phyloP scores from a whole-genome alignment of 2,329 filamentous ascomycete species.

The Cercospora sp. region DNA sequence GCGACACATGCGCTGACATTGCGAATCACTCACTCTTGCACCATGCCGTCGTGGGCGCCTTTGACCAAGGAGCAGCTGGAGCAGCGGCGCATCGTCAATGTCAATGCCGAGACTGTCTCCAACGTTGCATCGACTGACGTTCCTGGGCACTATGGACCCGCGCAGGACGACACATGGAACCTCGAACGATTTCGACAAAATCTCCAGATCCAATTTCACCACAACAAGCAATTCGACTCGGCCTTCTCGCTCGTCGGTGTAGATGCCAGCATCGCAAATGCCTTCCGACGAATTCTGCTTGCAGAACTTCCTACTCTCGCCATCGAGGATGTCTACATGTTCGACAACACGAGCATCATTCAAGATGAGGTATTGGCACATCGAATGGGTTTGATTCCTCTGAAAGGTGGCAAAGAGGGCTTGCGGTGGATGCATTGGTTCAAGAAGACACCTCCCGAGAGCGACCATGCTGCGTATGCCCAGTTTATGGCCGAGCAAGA shows the following conservation, averaged over 20 bases:
- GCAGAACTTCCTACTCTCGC: slow-evolving; percentile 92
- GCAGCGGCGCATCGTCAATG: slow-evolving; percentile 75
- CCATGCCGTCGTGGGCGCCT: slow-evolving; percentile 38
- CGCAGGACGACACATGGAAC: slow-evolving; percentile 81
- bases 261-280: slow-evolving; percentile 92
- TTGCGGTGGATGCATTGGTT: slow-evolving; percentile 82
- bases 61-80: slow-evolving; percentile 58
- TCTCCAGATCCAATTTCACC: slow-evolving; percentile 78
- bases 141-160: slow-evolving; percentile 78
- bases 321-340: slow-evolving; percentile 88
- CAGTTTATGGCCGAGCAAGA: slow-evolving; percentile 44
- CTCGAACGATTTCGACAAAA: slow-evolving; percentile 70
- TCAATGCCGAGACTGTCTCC: slow-evolving; percentile 87
- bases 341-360: slow-evolving; percentile 96
- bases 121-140: slow-evolving; percentile 89
- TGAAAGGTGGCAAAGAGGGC: slow-evolving; percentile 75
- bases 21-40: not conserved
- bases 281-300: slow-evolving; percentile 93
- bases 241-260: slow-evolving; percentile 90
- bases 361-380: slow-evolving; percentile 96
- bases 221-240: slow-evolving; percentile 72
- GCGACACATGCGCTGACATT: not conserved
- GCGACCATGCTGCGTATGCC: slow-evolving; percentile 54
- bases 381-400: slow-evolving; percentile 84
- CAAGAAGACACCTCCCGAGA: slow-evolving; percentile 62